Base-by-base conservation (phyloP, 2,329 filamentous ascomycete genomes). In the Fusarium pseudoanthophilum region DNA sequence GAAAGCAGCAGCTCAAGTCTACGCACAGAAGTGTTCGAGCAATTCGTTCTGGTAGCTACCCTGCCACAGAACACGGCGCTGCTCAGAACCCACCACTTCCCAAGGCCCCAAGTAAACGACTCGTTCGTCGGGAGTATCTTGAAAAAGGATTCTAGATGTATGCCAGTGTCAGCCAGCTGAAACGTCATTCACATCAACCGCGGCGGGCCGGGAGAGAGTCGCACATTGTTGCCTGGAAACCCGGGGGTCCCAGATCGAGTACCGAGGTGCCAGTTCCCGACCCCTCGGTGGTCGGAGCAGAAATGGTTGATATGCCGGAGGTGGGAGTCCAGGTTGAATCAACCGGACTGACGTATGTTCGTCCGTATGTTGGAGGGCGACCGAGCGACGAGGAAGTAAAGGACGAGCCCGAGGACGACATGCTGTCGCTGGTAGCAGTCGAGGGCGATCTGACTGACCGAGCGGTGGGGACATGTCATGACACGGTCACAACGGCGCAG, bases 201-300 rank as follows among this genome's bases (percentile, higher is more conserved):
- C 62, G 36, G 26, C 60, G 42, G 26, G 39, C 11, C 55, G 43
- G 42, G 36, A 42, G 36, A 42, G 32, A 48, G 55, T 66, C 77
- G 66, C 84, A 88, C 86, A 88, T 87, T 76, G 86, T 87, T 77
- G 86, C 86, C 81, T 87, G 84, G 72, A 86, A 88, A 58, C 86
- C 86, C 39, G 86, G 86, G 59, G 86, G 86, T 8, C 86, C 86
- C 51, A 88, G 82, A 74, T 88, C 86, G 46, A 87, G 82, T 40
- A 85, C 81, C 80, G 61, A 86, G 79, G 71, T 84, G 79, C 65
- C 82, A 80, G 73, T 83, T 79, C 67, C 73, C 52, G 80, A 81
- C 61, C 72, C 77, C 65, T 79, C 79, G 52, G 78, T 82, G 62
- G 85, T 86, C 24, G 84, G 78, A 39, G 78, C 84, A 61, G 85